A percentile compares a stretch with the other conserved stretches of the same genome.
These are phyloP conservation scores for Exophiala viscosa DNA, from an alignment of 2,329 filamentous ascomycete genomes.

Conservation along the genomic window DNA sequence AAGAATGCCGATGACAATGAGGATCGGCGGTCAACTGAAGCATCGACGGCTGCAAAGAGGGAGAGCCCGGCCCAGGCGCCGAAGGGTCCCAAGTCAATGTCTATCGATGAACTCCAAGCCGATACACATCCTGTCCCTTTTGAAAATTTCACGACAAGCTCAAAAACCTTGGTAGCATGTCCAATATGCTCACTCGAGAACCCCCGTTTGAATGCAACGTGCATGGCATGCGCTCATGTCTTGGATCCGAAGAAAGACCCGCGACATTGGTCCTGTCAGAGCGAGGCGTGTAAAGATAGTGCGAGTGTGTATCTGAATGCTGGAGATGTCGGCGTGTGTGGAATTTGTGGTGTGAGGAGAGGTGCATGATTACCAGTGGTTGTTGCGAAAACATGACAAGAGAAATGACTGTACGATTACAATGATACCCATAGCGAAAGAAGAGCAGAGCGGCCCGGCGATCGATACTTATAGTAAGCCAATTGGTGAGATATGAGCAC, in stretches of 20 bases:
- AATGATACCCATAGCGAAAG: neutral
- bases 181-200: conserved; percentile 68
- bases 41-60: neutral
- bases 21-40: neutral
- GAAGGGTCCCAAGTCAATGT: neutral
- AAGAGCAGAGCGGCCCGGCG: neutral
- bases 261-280: conserved; percentile 62
- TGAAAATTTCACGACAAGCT: conserved; percentile 1
- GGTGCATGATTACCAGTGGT: neutral
- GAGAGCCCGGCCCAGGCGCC: neutral
- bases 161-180: conserved; percentile 39
- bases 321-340: conserved; percentile 66
- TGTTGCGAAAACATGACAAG: neutral
- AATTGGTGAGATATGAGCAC: neutral
- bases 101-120: neutral
- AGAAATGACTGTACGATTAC: neutral
- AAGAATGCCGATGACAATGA: neutral
- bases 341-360: conserved; percentile 57
- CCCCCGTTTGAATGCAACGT: conserved; percentile 53
- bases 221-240: conserved; percentile 67
- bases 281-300: conserved; percentile 49
- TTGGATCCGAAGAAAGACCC: conserved; percentile 53
- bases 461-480: neutral
- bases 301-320: conserved; percentile 62
- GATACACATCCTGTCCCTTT: neutral